These are phyloP conservation scores for Phytophthora litchii DNA, from an alignment of 352 stramenopile species.

Conservation along the genomic window DNA sequence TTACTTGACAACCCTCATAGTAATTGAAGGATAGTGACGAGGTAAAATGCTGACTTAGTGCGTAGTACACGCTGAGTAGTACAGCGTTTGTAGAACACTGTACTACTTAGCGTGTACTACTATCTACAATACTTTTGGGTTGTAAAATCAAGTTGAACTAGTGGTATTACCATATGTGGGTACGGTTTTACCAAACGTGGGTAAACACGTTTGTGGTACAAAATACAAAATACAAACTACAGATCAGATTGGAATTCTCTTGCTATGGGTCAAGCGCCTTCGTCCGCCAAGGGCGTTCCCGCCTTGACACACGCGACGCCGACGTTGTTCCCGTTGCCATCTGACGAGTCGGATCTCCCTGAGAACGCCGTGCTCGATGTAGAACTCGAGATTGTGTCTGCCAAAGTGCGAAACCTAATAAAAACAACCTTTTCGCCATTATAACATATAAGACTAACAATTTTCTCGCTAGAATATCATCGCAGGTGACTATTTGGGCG, in stretches of 20 bases:
- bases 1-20: too few relatives aligned
- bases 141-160: too few relatives aligned
- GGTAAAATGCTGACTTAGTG: too few relatives aligned
- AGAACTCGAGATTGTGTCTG: constrained; percentile 43
- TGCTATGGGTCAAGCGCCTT: constrained; percentile 37
- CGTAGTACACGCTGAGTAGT: too few relatives aligned
- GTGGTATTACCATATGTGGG: constrained; percentile 15
- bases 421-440: too few relatives aligned
- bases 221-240: neutral
- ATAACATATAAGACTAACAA: too few relatives aligned
- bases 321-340: constrained; percentile 25
- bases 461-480: constrained; percentile 25
- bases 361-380: constrained; percentile 33
- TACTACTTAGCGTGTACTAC: too few relatives aligned
- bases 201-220: constrained; percentile 10
- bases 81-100: too few relatives aligned
- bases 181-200: constrained; percentile 9
- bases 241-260: constrained; percentile 14
- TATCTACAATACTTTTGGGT: too few relatives aligned
- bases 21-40: too few relatives aligned
- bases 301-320: constrained; percentile 7
- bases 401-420: constrained; percentile 39
- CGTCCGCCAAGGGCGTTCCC: constrained; percentile 5
- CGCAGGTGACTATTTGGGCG: constrained; percentile 38
- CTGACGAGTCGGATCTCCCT: constrained; percentile 22